A percentile compares a stretch with the other conserved stretches of the same genome.
Conservation (phyloP, 2,329 filamentous ascomycete species). For the Colletotrichum liaoningense region DNA sequence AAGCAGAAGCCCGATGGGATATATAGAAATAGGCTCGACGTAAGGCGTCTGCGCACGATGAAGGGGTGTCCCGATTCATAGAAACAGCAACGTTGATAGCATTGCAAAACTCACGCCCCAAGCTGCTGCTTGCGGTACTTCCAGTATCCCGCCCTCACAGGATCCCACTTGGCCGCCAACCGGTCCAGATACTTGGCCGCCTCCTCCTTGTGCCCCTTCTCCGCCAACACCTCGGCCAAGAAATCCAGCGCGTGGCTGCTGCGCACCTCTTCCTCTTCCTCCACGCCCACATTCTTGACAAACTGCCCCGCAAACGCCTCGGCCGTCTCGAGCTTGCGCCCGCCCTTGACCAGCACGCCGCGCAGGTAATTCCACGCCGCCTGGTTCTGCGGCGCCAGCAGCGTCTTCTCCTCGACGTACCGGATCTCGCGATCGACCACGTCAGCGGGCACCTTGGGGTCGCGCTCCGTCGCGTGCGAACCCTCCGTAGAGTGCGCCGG, state of each 20-base stretch:
- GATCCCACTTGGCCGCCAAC: slow-evolving; percentile 88
- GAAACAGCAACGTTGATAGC: background rate
- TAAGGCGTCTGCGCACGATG: background rate
- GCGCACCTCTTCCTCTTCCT: slow-evolving; percentile 61
- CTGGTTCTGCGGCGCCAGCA: slow-evolving; percentile 89
- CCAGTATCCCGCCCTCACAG: slow-evolving; percentile 93
- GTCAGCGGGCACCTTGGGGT: slow-evolving; percentile 68
- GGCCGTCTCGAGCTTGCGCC: slow-evolving; percentile 57
- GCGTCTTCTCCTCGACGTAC: slow-evolving; percentile 79
- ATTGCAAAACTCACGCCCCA: background rate
- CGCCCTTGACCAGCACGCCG: slow-evolving; percentile 78
- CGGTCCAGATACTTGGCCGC: slow-evolving; percentile 78
- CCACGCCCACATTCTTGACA: slow-evolving; percentile 57
- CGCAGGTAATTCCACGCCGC: slow-evolving; percentile 93
- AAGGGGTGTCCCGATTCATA: background rate
- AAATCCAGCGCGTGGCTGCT: slow-evolving; percentile 78
- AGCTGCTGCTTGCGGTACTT: slow-evolving; percentile 62
- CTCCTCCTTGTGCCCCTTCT: slow-evolving; percentile 66
- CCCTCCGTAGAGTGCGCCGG: slow-evolving; percentile 60
- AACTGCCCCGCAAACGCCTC: slow-evolving; percentile 64
- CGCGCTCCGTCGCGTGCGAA: slow-evolving; percentile 62
- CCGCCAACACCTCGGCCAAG: slow-evolving; percentile 74
- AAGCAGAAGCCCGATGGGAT: background rate
- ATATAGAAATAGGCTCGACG: background rate
- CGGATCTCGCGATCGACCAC: slow-evolving; percentile 80